phyloP scores from a whole-genome alignment of 257 asterid genomes.

The Forsythia viridissima region DNA sequence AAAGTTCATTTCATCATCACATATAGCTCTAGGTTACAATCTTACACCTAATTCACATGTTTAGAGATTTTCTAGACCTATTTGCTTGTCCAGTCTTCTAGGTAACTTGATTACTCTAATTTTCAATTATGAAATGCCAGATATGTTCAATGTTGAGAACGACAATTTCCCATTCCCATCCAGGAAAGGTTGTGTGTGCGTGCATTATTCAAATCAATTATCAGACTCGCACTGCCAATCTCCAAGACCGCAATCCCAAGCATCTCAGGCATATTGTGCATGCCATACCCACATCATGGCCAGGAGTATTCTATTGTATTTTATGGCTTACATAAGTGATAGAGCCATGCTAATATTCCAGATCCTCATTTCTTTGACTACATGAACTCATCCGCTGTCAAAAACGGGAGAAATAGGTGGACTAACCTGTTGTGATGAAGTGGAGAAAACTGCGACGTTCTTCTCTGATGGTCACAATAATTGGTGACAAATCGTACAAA shows the following conservation, averaged over 20 bases:
- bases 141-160: background rate
- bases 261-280: background rate
- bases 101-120: too few species aligned
- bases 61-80: too few species aligned
- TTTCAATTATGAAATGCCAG: too few species aligned
- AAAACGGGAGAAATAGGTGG: conserved; percentile 15
- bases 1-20: too few species aligned
- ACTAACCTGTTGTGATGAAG: conserved; percentile 93
- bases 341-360: background rate
- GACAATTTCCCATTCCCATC: background rate
- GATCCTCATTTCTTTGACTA: conserved; percentile 17
- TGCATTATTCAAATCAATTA: background rate
- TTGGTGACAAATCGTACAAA: conserved; percentile 94
- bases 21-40: background rate
- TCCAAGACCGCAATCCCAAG: background rate
- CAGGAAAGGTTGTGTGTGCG: background rate
- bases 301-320: background rate
- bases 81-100: too few species aligned
- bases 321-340: background rate
- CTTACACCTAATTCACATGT: too few species aligned
- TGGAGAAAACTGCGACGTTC: conserved; percentile 99
- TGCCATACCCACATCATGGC: background rate
- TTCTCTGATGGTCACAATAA: conserved; percentile 93
- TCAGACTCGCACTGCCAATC: background rate
- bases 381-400: conserved; percentile 11